Evolutionary conservation across 305 asterid species (phyloP).

Genomic region (Fraxinus platypoda): DNA sequence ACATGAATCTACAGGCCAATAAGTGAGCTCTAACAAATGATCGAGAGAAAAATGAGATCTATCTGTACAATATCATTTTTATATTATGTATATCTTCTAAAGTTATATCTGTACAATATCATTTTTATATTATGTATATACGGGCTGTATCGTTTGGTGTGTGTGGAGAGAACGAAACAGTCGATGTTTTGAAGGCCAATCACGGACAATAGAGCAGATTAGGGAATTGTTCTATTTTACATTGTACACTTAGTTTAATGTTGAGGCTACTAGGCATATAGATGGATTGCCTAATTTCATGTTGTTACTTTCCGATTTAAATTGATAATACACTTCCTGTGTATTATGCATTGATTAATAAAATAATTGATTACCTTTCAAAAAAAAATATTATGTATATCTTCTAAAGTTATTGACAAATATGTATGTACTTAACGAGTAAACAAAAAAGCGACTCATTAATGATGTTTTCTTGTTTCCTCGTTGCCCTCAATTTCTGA

Average conservation of each 20-base stretch:
- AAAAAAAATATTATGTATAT: neutral
- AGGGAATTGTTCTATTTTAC: too few relatives aligned
- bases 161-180: too few relatives aligned
- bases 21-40: neutral
- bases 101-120: neutral
- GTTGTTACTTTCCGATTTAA: too few relatives aligned
- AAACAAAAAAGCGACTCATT: neutral
- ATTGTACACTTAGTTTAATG: too few relatives aligned
- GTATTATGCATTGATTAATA: too few relatives aligned
- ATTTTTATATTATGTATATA: neutral
- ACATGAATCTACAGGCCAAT: slow-evolving; percentile 11
- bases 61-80: neutral
- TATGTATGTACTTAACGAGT: neutral
- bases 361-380: too few relatives aligned
- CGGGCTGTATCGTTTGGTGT: too few relatives aligned
- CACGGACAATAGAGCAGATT: too few relatives aligned
- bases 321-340: too few relatives aligned
- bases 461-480: neutral
- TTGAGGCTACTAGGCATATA: too few relatives aligned
- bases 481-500: neutral
- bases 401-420: neutral
- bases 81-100: neutral
- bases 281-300: too few relatives aligned
- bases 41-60: neutral
- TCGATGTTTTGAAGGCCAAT: too few relatives aligned